A percentile compares a stretch with the other conserved stretches of the same genome.
These are phyloP conservation scores for Colletotrichum tabaci DNA, from an alignment of 2,329 filamentous ascomycete genomes.

Conservation along the genomic window DNA sequence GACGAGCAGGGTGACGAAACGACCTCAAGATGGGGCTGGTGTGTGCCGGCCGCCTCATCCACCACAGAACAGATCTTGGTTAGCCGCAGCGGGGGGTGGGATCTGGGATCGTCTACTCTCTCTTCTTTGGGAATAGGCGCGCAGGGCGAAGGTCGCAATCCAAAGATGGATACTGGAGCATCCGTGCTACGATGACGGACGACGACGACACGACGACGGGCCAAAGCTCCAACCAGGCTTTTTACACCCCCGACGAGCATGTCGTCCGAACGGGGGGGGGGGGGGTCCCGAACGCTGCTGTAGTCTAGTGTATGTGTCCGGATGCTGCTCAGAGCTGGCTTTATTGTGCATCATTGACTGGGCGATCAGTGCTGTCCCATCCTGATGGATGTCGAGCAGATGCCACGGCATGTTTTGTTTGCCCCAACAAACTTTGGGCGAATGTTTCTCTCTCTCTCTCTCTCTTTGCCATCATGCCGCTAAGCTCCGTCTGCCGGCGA, in stretches of 20 bases:
- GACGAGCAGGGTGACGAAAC: conserved; percentile 36
- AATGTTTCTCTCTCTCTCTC: neutral
- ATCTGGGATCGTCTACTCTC: conserved; percentile 35
- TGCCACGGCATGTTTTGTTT: neutral
- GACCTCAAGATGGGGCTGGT: conserved; percentile 28
- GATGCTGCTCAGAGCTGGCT: neutral
- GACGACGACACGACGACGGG: neutral
- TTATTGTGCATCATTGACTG: neutral
- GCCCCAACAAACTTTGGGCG: neutral
- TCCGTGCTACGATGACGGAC: conserved; percentile 29
- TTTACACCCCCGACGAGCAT: conserved; percentile 4
- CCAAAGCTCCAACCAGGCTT: conserved; percentile 19
- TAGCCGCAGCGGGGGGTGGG: conserved; percentile 32
- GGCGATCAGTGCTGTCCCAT: conserved; percentile 5
- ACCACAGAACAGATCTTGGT: conserved; percentile 36
- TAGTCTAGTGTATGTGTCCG: neutral
- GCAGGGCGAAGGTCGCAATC: conserved; percentile 17
- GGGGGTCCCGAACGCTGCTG: conserved; percentile 14
- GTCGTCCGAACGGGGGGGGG: conserved; percentile 15
- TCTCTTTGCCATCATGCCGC: neutral
- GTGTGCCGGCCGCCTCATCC: conserved; percentile 17
- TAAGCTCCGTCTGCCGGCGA: conserved; percentile 1
- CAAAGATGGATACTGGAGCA: conserved; percentile 18
- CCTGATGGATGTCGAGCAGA: neutral
- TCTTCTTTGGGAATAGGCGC: conserved; percentile 4